phyloP scores from a whole-genome alignment of 805 yeast species.

The Yarrowia sp. region DNA sequence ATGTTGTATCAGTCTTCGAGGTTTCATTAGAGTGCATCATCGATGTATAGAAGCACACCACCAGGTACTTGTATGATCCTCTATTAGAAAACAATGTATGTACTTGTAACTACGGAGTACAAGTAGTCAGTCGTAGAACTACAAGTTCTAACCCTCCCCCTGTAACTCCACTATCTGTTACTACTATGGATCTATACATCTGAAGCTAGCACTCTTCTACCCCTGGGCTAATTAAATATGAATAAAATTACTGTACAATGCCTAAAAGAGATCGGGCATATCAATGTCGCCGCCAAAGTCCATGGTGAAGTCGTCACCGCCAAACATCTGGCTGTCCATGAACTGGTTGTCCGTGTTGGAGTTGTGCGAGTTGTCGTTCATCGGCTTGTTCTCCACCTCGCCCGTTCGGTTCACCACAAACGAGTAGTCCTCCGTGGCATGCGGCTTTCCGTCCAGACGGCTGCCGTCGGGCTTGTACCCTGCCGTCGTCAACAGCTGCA shows the following conservation, averaged over 20 bases:
- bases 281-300: constrained; percentile 24
- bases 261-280: constrained; percentile 18
- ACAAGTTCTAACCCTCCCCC: too few species aligned
- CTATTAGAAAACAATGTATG: too few species aligned
- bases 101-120: too few species aligned
- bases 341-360: constrained; percentile 1
- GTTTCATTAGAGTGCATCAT: too few species aligned
- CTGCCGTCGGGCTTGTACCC: constrained; percentile 14
- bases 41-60: too few species aligned
- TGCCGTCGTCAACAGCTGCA: constrained; percentile 8
- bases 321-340: constrained; percentile 11
- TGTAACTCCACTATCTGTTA: too few species aligned
- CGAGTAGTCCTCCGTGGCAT: constrained; percentile 8
- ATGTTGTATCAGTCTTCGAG: too few species aligned
- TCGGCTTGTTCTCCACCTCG: constrained; percentile 1
- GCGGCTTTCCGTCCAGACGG: not conserved
- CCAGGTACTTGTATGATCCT: too few species aligned
- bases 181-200: too few species aligned
- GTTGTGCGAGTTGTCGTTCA: not conserved
- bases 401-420: constrained; percentile 12
- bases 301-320: constrained; percentile 22
- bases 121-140: too few species aligned
- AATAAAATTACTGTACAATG: not conserved
- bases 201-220: too few species aligned
- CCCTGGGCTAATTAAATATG: not conserved